These are phyloP conservation scores for Cyclotella sp. DNA, from an alignment of 108 stramenopile species.

Conservation along the genomic window DNA sequence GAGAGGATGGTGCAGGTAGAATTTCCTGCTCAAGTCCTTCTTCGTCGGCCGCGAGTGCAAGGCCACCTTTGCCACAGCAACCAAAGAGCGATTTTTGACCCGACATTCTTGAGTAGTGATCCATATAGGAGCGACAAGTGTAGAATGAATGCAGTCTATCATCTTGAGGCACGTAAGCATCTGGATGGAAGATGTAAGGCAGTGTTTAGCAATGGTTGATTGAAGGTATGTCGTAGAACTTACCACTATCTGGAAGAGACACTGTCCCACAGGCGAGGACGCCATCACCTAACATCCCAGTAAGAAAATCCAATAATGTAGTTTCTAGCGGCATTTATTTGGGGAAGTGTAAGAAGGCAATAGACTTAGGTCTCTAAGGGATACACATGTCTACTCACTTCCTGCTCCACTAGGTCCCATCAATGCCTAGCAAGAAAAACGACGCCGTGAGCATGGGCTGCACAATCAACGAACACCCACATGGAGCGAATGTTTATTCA, in stretches of 20 bases:
- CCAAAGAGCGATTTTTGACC: constrained; percentile 17
- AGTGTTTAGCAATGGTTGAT: not conserved
- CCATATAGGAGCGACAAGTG: constrained; percentile 57
- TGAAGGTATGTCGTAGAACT: not conserved
- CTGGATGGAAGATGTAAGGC: not conserved
- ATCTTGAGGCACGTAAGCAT: constrained; percentile 68
- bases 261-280: constrained; percentile 20
- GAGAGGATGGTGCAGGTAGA: not conserved
- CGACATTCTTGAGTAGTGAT: constrained; percentile 58
- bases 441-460: not conserved
- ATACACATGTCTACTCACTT: not conserved
- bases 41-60: not conserved
- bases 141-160: constrained; percentile 64
- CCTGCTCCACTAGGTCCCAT: constrained; percentile 38
- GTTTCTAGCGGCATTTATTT: not conserved
- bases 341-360: not conserved
- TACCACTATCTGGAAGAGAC: constrained; percentile 22
- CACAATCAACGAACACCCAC: not conserved
- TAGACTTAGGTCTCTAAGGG: not conserved
- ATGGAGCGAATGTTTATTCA: not conserved
- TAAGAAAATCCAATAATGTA: constrained; percentile 21
- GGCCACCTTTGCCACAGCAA: constrained; percentile 1
- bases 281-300: constrained; percentile 17
- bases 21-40: not conserved
- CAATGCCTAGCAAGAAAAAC: constrained; percentile 1